Evolutionary conservation across 2,329 filamentous ascomycete genomes (phyloP).

Genomic region (Verticillium nonalfalfae): DNA sequence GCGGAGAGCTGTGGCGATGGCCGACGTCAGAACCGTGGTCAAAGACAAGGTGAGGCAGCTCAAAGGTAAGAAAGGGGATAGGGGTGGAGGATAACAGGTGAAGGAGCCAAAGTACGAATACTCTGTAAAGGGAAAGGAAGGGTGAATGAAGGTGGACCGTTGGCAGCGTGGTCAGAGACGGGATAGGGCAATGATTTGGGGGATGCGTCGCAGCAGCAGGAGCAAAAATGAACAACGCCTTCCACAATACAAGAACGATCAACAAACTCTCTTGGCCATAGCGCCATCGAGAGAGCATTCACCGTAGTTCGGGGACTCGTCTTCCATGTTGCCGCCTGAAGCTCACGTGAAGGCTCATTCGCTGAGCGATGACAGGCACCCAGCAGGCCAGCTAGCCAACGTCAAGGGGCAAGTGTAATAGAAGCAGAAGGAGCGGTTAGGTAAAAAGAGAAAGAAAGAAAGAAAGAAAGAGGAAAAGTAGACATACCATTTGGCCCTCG

Average conservation of each 20-base stretch:
- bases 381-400: not conserved
- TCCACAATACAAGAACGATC: not conserved
- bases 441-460: not conserved
- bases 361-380: not conserved
- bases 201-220: not conserved
- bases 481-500: slow-evolving; percentile 49
- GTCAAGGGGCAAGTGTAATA: not conserved
- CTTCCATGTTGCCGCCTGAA: not conserved
- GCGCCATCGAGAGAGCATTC: not conserved
- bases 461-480: not conserved
- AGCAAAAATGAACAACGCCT: not conserved
- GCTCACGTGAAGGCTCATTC: not conserved
- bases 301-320: not conserved
- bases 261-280: not conserved
- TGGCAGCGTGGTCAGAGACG: not conserved
- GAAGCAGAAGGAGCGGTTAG: not conserved
- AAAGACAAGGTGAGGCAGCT: not conserved
- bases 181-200: not conserved
- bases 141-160: not conserved
- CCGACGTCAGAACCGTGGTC: not conserved
- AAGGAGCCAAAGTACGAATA: not conserved
- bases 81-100: not conserved
- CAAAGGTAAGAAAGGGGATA: slow-evolving; percentile 1
- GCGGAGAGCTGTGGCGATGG: slow-evolving; percentile 64
- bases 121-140: too few relatives aligned